Percentiles rank a stretch among this genome's conserved stretches.
These are phyloP conservation scores for Selaginella tamariscina DNA, from an alignment of 75 land plant genomes.

Conservation along the genomic window DNA sequence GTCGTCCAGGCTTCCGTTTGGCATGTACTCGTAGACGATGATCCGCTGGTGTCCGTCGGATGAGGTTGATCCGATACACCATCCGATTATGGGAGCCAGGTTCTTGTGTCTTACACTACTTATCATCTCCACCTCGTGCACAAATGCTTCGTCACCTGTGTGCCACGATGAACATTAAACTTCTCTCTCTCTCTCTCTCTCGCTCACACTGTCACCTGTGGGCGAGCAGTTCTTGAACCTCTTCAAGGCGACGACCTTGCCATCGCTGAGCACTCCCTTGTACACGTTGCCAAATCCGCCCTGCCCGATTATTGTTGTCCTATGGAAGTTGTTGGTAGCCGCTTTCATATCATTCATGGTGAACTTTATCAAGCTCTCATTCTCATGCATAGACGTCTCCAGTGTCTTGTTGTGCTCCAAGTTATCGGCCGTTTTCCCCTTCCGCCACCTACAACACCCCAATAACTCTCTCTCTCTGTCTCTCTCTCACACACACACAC, in stretches of 20 bases:
- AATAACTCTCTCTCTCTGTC: background rate
- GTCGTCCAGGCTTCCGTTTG: constrained; percentile 7
- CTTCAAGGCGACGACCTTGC: constrained; percentile 41
- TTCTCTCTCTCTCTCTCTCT: too few species aligned
- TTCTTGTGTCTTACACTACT: constrained; percentile 63
- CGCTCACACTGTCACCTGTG: too few species aligned
- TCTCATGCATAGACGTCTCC: background rate
- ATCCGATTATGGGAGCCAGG: constrained; percentile 59
- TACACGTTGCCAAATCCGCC: constrained; percentile 57
- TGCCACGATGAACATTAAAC: too few species aligned
- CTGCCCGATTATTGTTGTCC: constrained; percentile 34
- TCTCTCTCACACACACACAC: too few species aligned
- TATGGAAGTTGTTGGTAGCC: constrained; percentile 44
- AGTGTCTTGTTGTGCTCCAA: background rate
- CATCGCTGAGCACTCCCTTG: constrained; percentile 16
- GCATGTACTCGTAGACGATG: constrained; percentile 44
- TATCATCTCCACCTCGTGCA: constrained; percentile 76
- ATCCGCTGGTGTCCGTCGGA: constrained; percentile 32
- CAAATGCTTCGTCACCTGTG: constrained; percentile 49
- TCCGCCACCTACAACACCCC: background rate
- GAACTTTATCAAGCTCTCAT: constrained; percentile 13
- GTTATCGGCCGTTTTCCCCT: background rate
- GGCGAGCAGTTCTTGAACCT: constrained; percentile 42
- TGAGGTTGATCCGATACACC: constrained; percentile 40
- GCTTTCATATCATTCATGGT: constrained; percentile 27